phyloP scores from a whole-genome alignment of 2,329 filamentous ascomycete genomes.

The Raffaelea ambrosiae region DNA sequence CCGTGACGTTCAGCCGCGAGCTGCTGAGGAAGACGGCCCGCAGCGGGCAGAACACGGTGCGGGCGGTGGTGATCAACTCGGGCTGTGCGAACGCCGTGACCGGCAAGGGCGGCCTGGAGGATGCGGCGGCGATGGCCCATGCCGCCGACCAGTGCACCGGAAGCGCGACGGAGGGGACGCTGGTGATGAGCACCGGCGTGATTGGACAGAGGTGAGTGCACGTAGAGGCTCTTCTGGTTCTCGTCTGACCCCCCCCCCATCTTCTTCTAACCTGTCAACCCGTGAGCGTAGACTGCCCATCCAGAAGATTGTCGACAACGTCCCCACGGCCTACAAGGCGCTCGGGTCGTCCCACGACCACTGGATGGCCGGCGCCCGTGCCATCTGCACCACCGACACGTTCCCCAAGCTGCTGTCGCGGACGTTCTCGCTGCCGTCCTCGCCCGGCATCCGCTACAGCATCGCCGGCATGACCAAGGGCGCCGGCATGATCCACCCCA shows the following conservation, averaged over 20 bases:
- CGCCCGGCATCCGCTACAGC: conserved; percentile 64
- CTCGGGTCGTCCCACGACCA: conserved; percentile 70
- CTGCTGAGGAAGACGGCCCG: conserved; percentile 60
- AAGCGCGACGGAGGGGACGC: conserved; percentile 37
- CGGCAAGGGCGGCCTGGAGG: conserved; percentile 78
- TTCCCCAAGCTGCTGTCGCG: conserved; percentile 91
- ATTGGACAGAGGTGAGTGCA: conserved; percentile 73
- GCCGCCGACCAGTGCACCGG: conserved; percentile 61
- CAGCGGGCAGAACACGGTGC: conserved; percentile 45
- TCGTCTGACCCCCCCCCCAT: background rate
- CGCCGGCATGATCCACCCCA: conserved; percentile 97
- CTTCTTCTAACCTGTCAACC: background rate
- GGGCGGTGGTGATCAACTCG: conserved; percentile 84
- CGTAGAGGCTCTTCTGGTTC: background rate
- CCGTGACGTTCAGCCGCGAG: conserved; percentile 75
- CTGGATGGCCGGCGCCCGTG: conserved; percentile 79
- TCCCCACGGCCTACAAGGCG: conserved; percentile 65
- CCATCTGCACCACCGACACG: conserved; percentile 97
- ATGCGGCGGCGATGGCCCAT: conserved; percentile 76
- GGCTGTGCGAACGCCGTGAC: conserved; percentile 97
- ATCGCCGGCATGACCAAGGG: conserved; percentile 96
- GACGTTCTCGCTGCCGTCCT: conserved; percentile 76
- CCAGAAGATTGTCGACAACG: conserved; percentile 74
- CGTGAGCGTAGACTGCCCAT: conserved; percentile 72
- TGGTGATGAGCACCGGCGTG: conserved; percentile 98